These are phyloP conservation scores for Heterobasidion parviporum DNA, from an alignment of 1,284 basidiomycete species.

Conservation along the genomic window DNA sequence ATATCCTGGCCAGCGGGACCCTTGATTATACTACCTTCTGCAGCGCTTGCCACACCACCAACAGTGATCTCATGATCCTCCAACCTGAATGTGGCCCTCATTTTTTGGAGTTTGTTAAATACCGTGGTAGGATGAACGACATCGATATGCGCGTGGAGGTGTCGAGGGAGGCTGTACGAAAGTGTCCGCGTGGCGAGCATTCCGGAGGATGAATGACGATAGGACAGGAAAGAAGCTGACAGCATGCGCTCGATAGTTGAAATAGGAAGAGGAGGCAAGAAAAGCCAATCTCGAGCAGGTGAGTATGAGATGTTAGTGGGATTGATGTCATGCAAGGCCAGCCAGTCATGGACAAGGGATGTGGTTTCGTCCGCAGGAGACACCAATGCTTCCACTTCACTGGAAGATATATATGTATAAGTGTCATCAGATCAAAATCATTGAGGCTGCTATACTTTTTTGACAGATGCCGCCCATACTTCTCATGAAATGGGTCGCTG, in stretches of 20 bases:
- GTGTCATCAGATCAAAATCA: slow-evolving; percentile 27
- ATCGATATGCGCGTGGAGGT: slow-evolving; percentile 24
- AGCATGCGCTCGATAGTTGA: slow-evolving; percentile 23
- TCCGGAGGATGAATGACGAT: slow-evolving; percentile 23
- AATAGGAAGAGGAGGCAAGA: slow-evolving; percentile 13
- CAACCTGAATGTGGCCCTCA: neutral
- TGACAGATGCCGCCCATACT: slow-evolving; percentile 20
- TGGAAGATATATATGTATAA: neutral
- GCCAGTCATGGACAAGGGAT: slow-evolving; percentile 21
- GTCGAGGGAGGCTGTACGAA: slow-evolving; percentile 26
- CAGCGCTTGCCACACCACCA: neutral
- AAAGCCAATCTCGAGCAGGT: slow-evolving; percentile 18
- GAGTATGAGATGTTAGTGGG: slow-evolving; percentile 10
- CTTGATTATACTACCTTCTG: neutral
- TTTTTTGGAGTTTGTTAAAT: slow-evolving; percentile 6
- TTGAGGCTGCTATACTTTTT: neutral
- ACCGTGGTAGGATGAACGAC: slow-evolving; percentile 21
- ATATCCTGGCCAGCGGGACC: neutral
- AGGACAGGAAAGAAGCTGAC: slow-evolving; percentile 23
- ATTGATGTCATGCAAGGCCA: slow-evolving; percentile 19
- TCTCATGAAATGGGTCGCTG: slow-evolving; percentile 47
- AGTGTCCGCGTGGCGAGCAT: slow-evolving; percentile 24
- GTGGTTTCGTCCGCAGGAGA: slow-evolving; percentile 23
- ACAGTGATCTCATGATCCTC: neutral
- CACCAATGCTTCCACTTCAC: slow-evolving; percentile 26